These are phyloP conservation scores for Solanum aculeatissimum DNA, from an alignment of 305 asterid genomes.

Conservation along the genomic window DNA sequence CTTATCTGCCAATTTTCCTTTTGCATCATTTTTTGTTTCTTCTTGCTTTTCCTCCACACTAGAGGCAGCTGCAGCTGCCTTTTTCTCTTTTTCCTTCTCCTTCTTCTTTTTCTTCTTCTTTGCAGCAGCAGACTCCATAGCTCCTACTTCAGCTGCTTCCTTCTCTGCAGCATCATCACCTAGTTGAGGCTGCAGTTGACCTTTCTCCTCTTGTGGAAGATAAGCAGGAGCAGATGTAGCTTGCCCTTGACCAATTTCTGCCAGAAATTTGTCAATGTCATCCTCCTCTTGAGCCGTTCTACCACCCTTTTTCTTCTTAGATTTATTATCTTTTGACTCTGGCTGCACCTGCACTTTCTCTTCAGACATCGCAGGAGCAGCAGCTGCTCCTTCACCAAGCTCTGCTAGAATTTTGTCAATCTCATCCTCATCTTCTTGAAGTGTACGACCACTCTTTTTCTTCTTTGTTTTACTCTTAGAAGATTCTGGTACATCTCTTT, in stretches of 20 bases:
- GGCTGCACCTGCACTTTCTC: constrained; percentile 35
- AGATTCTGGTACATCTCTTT: constrained; percentile 34
- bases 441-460: constrained; percentile 27
- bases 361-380: constrained; percentile 18
- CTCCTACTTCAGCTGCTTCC: constrained; percentile 43
- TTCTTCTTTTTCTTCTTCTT: constrained; percentile 98
- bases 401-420: constrained; percentile 75
- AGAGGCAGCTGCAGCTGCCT: constrained; percentile 45
- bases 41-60: constrained; percentile 63
- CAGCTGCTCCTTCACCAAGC: constrained; percentile 56
- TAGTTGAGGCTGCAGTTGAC: constrained; percentile 16
- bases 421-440: constrained; percentile 66
- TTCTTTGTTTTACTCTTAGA: constrained; percentile 61
- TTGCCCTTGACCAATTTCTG: constrained; percentile 66
- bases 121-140: constrained; percentile 64
- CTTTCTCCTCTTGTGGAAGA: constrained; percentile 32
- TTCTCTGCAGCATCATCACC: constrained; percentile 22
- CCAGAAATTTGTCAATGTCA: constrained; percentile 65
- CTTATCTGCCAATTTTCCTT: constrained; percentile 42
- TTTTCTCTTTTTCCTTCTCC: constrained; percentile 71
- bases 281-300: constrained; percentile 61
- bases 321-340: constrained; percentile 27
- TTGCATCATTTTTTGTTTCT: constrained; percentile 36
- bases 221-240: constrained; percentile 27
- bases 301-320: constrained; percentile 51